These are phyloP conservation scores for Calonectria hongkongensis DNA, from an alignment of 2,329 filamentous ascomycete species.

Conservation along the genomic window DNA sequence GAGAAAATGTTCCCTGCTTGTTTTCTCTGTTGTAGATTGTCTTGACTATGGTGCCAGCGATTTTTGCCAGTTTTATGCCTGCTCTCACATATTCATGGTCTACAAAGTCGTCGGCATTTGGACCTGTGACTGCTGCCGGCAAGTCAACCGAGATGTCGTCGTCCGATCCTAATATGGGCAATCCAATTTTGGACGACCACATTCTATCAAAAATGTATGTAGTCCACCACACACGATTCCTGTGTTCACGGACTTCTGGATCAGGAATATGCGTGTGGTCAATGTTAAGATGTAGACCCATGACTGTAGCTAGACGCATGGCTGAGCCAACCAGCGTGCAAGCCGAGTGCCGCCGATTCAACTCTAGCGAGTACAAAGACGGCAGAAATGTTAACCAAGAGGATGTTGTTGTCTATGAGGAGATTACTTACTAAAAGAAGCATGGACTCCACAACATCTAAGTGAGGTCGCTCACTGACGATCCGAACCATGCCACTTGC, in stretches of 20 bases:
- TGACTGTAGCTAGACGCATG: conserved; percentile 35
- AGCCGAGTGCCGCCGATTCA: conserved; percentile 39
- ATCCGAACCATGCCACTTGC: conserved; percentile 32
- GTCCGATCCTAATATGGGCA: background rate
- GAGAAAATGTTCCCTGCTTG: conserved; percentile 27
- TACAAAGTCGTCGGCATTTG: conserved; percentile 24
- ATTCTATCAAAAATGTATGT: conserved; percentile 37
- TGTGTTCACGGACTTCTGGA: conserved; percentile 35
- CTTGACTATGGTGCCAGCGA: conserved; percentile 27
- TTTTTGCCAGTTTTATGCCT: conserved; percentile 15
- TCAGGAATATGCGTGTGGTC: conserved; percentile 30
- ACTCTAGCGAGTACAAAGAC: conserved; percentile 37
- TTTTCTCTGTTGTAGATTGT: conserved; percentile 33
- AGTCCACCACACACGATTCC: conserved; percentile 42
- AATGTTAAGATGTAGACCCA: conserved; percentile 43
- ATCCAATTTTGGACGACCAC: conserved; percentile 18
- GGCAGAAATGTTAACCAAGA: background rate
- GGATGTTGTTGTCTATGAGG: background rate
- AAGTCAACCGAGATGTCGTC: conserved; percentile 32
- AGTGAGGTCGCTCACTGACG: conserved; percentile 36
- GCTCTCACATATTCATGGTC: conserved; percentile 12
- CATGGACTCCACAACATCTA: conserved; percentile 35
- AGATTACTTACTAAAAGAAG: conserved; percentile 21
- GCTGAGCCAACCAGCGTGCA: conserved; percentile 38
- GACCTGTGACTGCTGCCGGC: background rate